Percentiles rank a stretch among this genome's conserved stretches.
Evolutionary conservation across 2,329 filamentous ascomycete species (phyloP).

Genomic region (Biscogniauxia sp.): DNA sequence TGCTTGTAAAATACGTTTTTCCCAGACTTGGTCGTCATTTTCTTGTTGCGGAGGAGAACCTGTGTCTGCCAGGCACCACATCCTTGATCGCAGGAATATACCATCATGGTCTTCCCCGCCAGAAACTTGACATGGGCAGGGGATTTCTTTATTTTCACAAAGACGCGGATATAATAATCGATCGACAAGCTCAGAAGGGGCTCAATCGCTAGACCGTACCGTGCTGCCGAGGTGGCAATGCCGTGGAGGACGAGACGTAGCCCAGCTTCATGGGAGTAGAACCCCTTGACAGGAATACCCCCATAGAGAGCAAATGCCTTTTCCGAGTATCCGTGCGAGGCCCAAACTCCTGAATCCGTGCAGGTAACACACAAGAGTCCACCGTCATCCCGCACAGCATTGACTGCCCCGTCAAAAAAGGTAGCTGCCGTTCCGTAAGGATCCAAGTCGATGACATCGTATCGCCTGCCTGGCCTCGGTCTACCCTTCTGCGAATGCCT

Average conservation of each 20-base stretch:
- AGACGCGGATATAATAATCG: constrained; percentile 90
- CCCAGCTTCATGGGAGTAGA: constrained; percentile 84
- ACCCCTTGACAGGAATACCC: constrained; percentile 80
- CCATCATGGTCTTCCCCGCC: constrained; percentile 86
- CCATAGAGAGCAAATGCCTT: constrained; percentile 95
- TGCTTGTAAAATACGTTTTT: constrained; percentile 74
- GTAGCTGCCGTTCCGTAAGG: constrained; percentile 92
- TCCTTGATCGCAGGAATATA: constrained; percentile 86
- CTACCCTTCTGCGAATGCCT: constrained; percentile 39
- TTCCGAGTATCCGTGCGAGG: constrained; percentile 89
- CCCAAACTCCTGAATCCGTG: constrained; percentile 93
- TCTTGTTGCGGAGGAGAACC: constrained; percentile 67
- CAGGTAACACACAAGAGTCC: constrained; percentile 93
- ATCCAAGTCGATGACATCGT: constrained; percentile 94
- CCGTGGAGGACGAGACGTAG: constrained; percentile 82
- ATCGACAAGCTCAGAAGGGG: constrained; percentile 90
- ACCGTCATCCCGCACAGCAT: constrained; percentile 78
- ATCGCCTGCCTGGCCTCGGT: constrained; percentile 54
- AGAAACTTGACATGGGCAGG: constrained; percentile 87
- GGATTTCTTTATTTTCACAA: constrained; percentile 77
- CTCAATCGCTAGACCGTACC: constrained; percentile 85
- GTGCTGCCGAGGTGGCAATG: constrained; percentile 75
- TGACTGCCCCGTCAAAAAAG: constrained; percentile 88
- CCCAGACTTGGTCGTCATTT: constrained; percentile 67
- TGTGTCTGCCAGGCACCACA: constrained; percentile 93